Conservation (phyloP, 73 alveolate genomes). For the Uronychia binucleata region DNA sequence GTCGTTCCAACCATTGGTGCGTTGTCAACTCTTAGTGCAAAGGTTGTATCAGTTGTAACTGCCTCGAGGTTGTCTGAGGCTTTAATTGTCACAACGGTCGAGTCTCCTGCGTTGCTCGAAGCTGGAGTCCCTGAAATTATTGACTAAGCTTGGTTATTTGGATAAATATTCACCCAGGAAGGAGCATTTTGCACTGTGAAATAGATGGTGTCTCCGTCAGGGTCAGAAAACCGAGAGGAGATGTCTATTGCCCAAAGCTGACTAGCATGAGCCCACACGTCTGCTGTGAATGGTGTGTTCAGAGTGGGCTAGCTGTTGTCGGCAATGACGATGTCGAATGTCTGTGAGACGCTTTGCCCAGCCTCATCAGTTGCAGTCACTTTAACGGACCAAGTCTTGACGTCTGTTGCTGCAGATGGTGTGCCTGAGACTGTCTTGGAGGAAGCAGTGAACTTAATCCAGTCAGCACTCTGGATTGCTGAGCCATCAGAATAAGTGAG, state of each 20-base stretch:
- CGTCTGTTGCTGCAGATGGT: not conserved
- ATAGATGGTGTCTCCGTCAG: not conserved
- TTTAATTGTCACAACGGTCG: no score
- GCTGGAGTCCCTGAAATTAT: slow-evolving; percentile 1
- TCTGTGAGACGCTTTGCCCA: not conserved
- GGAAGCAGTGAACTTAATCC: not conserved
- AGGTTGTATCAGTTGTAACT: no score
- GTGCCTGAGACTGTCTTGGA: no score
- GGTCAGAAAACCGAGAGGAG: not conserved
- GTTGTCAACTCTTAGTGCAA: no score
- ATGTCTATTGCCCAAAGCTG: not conserved
- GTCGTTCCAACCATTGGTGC: not conserved
- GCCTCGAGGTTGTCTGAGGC: no score
- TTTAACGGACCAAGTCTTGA: not conserved
- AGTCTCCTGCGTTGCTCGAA: not conserved
- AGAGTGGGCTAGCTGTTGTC: not conserved
- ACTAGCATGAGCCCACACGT: not conserved
- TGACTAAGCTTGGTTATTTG: not conserved
- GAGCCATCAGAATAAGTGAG: not conserved
- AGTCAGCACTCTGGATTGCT: not conserved
- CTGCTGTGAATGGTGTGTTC: not conserved
- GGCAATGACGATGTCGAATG: not conserved
- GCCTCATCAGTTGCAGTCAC: not conserved
- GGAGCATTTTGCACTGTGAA: not conserved
- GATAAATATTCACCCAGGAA: not conserved